Conservation (phyloP, 129 eudicot genomes). For the Sambucus nigra region DNA sequence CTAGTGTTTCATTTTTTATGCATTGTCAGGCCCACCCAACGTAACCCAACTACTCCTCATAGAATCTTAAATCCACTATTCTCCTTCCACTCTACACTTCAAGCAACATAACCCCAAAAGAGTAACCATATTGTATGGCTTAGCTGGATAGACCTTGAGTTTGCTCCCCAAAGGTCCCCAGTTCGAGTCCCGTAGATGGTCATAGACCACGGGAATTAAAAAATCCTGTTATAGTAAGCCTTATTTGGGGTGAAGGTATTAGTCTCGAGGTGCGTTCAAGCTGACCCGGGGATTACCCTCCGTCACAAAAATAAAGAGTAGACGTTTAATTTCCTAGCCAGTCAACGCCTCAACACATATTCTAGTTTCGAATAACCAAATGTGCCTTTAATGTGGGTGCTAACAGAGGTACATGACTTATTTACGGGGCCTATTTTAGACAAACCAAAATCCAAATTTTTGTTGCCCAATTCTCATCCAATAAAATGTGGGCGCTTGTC, state of each 20-base stretch:
- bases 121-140: too few relatives aligned
- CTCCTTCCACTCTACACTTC: slow-evolving; percentile 25
- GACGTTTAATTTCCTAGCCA: slow-evolving; percentile 14
- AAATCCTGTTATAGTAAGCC: too few relatives aligned
- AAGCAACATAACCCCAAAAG: slow-evolving; percentile 24
- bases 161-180: too few relatives aligned
- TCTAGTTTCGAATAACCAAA: slow-evolving; percentile 12
- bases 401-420: slow-evolving; percentile 4
- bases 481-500: too few relatives aligned
- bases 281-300: too few relatives aligned
- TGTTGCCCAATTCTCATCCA: not conserved
- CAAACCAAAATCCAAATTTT: slow-evolving; percentile 11
- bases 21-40: slow-evolving; percentile 11
- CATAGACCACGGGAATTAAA: too few relatives aligned
- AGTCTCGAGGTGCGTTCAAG: too few relatives aligned
- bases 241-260: too few relatives aligned
- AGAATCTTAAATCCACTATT: slow-evolving; percentile 18
- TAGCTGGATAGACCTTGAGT: too few relatives aligned
- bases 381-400: slow-evolving; percentile 12
- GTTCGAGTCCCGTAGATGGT: too few relatives aligned
- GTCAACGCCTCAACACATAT: slow-evolving; percentile 12
- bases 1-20: slow-evolving; percentile 7
- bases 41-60: slow-evolving; percentile 17
- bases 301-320: too few relatives aligned
- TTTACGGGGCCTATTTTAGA: slow-evolving; percentile 8